Conservation (phyloP, 192 early-diverging fungal genomes). For the Linnemannia zychae region DNA sequence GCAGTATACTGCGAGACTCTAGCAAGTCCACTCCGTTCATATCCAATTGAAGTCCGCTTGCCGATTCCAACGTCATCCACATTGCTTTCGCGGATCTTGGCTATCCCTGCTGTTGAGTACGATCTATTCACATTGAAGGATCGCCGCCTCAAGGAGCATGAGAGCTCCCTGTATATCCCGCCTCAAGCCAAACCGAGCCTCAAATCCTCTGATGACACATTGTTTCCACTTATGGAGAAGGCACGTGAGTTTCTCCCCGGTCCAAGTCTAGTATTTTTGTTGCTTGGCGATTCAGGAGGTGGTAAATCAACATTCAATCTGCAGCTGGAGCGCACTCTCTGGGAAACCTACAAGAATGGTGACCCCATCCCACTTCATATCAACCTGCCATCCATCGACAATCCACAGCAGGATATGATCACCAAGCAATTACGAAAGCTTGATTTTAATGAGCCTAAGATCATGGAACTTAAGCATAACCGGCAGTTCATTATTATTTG, state of each 20-base stretch:
- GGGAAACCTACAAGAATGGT: neutral
- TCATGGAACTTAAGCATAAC: neutral
- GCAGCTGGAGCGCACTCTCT: neutral
- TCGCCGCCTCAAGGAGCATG: no score
- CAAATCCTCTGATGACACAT: neutral
- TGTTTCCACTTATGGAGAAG: neutral
- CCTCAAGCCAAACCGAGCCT: neutral
- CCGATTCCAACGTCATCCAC: no score
- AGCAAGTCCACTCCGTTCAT: no score
- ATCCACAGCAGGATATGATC: neutral
- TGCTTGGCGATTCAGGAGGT: conserved; percentile 7
- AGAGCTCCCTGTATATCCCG: neutral
- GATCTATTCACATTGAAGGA: no score
- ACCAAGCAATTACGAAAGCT: neutral
- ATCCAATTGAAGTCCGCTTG: no score
- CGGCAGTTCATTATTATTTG: neutral
- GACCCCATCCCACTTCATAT: neutral
- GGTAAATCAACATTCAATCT: conserved; percentile 4
- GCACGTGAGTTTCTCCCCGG: neutral
- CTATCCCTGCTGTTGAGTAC: no score
- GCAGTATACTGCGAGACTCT: no score
- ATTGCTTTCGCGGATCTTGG: no score
- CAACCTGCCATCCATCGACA: neutral
- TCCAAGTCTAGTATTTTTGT: no score
- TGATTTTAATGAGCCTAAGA: neutral